A percentile compares a stretch with the other conserved stretches of the same genome.
These are phyloP conservation scores for Elaeis guineensis DNA, from an alignment of 176 grass and related monocot genomes.

Conservation along the genomic window DNA sequence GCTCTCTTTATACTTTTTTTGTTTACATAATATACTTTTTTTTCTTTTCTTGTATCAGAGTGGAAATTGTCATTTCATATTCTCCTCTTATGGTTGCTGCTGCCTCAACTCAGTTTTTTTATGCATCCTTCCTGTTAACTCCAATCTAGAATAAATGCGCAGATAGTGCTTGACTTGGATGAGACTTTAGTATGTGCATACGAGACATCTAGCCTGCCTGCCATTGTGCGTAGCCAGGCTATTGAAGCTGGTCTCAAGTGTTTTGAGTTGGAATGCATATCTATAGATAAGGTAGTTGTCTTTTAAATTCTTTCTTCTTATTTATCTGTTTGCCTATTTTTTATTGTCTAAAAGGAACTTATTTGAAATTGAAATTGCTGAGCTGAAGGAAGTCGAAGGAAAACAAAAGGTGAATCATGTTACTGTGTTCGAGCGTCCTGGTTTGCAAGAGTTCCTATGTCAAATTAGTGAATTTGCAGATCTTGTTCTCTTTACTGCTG, in stretches of 20 bases:
- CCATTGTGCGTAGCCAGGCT: conserved; percentile 71
- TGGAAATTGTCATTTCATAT: too few relatives aligned
- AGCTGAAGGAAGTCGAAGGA: conserved; percentile 68
- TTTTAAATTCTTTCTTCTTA: not conserved
- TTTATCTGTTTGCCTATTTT: not conserved
- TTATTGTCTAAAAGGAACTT: not conserved
- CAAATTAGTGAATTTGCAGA: conserved; percentile 74
- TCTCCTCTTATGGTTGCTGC: too few relatives aligned
- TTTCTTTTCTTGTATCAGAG: too few relatives aligned
- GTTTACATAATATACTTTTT: too few relatives aligned
- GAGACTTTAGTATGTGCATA: conserved; percentile 99
- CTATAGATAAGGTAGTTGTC: conserved; percentile 64
- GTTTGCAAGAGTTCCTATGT: conserved; percentile 75
- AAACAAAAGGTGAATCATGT: conserved; percentile 63
- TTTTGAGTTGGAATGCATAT: conserved; percentile 91
- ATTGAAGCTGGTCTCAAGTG: conserved; percentile 87
- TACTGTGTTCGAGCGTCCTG: conserved; percentile 91
- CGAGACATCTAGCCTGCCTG: conserved; percentile 82
- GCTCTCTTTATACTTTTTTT: too few relatives aligned
- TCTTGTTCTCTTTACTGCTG: conserved; percentile 94
- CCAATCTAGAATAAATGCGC: conserved; percentile 24
- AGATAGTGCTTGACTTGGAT: conserved; percentile 98
- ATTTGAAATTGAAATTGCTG: conserved; percentile 16
- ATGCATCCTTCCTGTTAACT: not conserved
- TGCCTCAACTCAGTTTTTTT: too few relatives aligned